phyloP scores from a whole-genome alignment of 371 early-diverging fungal species.

The Homolaphlyctis polyrhiza region DNA sequence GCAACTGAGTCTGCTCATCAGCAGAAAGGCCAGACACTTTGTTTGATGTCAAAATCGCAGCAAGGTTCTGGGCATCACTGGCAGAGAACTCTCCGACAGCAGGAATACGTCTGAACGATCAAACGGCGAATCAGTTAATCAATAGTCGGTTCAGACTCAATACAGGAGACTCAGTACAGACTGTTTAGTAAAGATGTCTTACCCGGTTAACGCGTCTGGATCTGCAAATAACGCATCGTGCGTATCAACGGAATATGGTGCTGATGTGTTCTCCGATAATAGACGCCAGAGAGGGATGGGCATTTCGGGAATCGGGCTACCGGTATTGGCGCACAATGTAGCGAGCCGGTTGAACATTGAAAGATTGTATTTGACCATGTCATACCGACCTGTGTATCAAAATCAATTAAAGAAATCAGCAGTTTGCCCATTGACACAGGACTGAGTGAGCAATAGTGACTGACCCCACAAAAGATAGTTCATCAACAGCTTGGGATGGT shows the following conservation, averaged over 20 bases:
- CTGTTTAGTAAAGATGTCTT: no score
- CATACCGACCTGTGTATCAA: slow-evolving; percentile 50
- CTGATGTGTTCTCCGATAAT: slow-evolving; percentile 16
- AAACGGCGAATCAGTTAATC: no score
- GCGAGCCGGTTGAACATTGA: slow-evolving; percentile 35
- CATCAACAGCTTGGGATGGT: slow-evolving; percentile 69
- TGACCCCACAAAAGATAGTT: slow-evolving; percentile 75
- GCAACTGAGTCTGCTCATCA: slow-evolving; percentile 40
- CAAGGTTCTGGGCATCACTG: slow-evolving; percentile 21
- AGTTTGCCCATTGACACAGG: not conserved
- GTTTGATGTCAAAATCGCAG: slow-evolving; percentile 20
- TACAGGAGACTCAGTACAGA: no score
- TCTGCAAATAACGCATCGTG: no score
- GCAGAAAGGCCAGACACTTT: slow-evolving; percentile 23
- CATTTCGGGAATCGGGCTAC: slow-evolving; percentile 8
- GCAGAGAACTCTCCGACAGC: slow-evolving; percentile 34
- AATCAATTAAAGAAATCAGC: not conserved
- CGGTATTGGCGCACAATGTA: slow-evolving; percentile 22
- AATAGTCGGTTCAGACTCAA: no score
- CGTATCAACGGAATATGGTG: no score
- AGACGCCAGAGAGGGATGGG: slow-evolving; percentile 30
- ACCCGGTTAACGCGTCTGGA: no score
- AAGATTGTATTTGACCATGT: slow-evolving; percentile 57
- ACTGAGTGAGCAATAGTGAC: not conserved
- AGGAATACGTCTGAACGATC: not conserved